Base-by-base conservation (phyloP, 495 filamentous ascomycete genomes). In the Lepidopterella palustris region DNA sequence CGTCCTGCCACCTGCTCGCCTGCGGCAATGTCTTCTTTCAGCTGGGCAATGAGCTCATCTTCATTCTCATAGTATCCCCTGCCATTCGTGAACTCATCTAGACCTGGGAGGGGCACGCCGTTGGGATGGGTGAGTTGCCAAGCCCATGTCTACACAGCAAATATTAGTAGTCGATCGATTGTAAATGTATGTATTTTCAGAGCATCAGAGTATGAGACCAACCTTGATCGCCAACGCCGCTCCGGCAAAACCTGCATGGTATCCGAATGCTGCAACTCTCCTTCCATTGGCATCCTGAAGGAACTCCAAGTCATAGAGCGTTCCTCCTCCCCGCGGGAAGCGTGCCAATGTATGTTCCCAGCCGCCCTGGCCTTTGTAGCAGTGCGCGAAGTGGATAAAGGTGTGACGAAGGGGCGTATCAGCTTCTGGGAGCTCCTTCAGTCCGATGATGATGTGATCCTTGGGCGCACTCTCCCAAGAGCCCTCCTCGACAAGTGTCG, bases 341-440 rank as follows among this genome's bases (percentile, higher is more conserved):
- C 92, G 80, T 55, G 84, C 80, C 13, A 98, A 82, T 21, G 90
- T 87, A 10, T 82, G 78, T 61, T 88, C 84, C 92, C 91, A 97
- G 23, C 88, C 89, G 48, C 76, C 83, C 74, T 97, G 93, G 65
- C 86, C 76, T 80, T 96, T 96, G 78, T 90, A 95, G 76, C 82
- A 88, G 68, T 83, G 80, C 5, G 70, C 88, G 66, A 96, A 96
- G 62, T 90, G 87, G 61, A 98, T 82, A 72, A 92, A 88, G 13
- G 84, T 82, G 67, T 97, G 90, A 76, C 87, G 84, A 51, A 97
- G 83, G 32, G 92, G 90, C n/a, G 85, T 83, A 66, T 95, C 87
- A 66, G 90, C 89, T 69, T 95, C 90, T 6, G 88, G 89, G 15
- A 98, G 80, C 77, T 97, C 93, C 81, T 98, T 98, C 50, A 98